These are phyloP conservation scores for Hibiscus trionum DNA, from an alignment of 345 rosid species.

Conservation along the genomic window DNA sequence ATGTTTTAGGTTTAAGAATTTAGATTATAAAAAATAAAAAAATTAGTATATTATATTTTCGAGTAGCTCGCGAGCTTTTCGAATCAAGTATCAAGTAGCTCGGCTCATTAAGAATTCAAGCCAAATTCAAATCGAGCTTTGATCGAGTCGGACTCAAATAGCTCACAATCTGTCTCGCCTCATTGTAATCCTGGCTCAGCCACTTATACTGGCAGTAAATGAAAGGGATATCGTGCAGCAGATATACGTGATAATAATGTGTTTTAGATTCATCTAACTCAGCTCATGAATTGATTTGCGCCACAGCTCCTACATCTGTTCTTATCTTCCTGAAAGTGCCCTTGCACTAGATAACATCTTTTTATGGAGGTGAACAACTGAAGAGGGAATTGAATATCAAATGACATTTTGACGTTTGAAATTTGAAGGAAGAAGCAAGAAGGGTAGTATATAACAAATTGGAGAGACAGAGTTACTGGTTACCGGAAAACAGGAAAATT, in stretches of 20 bases:
- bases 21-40: too few species aligned
- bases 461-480: background rate
- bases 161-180: too few species aligned
- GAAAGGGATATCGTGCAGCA: background rate
- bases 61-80: too few species aligned
- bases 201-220: background rate
- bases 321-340: background rate
- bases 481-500: background rate
- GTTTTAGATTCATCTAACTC: background rate
- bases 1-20: too few species aligned
- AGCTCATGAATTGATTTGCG: background rate
- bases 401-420: background rate
- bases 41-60: too few species aligned
- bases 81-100: too few species aligned
- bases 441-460: background rate
- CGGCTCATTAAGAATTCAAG: too few species aligned
- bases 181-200: too few species aligned
- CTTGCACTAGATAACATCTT: background rate
- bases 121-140: too few species aligned
- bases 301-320: background rate
- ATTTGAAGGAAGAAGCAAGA: background rate
- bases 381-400: background rate
- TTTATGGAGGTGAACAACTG: background rate
- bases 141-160: too few species aligned
- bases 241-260: background rate